Evolutionary conservation across 2,329 filamentous ascomycete species (phyloP).

Genomic region (Verticillium tricorpus): DNA sequence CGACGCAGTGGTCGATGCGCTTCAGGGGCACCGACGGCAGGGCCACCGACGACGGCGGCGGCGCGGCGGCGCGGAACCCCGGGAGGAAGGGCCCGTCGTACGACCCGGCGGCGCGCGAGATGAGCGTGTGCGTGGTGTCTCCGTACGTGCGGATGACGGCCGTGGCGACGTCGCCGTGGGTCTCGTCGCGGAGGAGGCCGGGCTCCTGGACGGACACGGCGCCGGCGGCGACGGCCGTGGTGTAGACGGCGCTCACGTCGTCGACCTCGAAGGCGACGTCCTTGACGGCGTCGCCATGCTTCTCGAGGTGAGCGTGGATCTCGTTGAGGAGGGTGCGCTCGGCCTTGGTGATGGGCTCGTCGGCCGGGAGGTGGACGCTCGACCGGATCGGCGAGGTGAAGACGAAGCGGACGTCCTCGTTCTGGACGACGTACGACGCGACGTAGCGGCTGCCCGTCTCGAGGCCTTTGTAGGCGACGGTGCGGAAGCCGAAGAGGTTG

Average conservation of each 20-base stretch:
- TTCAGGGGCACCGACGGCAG: conserved; percentile 64
- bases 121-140: conserved; percentile 89
- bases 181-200: conserved; percentile 45
- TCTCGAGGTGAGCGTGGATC: conserved; percentile 78
- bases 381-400: conserved; percentile 78
- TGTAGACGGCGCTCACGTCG: conserved; percentile 75
- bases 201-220: conserved; percentile 61
- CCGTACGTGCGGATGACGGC: conserved; percentile 90
- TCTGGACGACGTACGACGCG: conserved; percentile 79
- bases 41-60: conserved; percentile 28
- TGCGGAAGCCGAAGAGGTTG: conserved; percentile 79
- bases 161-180: conserved; percentile 62
- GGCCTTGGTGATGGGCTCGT: conserved; percentile 57
- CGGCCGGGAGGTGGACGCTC: conserved; percentile 43
- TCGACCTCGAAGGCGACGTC: conserved; percentile 96
- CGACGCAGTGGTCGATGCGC: conserved; percentile 92
- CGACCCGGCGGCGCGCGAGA: conserved; percentile 54
- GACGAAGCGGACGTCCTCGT: conserved; percentile 73
- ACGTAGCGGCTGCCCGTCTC: conserved; percentile 81
- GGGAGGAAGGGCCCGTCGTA: conserved; percentile 81
- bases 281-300: conserved; percentile 90
- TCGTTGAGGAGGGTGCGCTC: conserved; percentile 65
- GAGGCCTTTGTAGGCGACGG: conserved; percentile 78
- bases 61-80: conserved; percentile 61
- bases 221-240: conserved; percentile 63